Evolutionary conservation across 208 protist species (phyloP).

Genomic region (Wallacemonas sp.): DNA sequence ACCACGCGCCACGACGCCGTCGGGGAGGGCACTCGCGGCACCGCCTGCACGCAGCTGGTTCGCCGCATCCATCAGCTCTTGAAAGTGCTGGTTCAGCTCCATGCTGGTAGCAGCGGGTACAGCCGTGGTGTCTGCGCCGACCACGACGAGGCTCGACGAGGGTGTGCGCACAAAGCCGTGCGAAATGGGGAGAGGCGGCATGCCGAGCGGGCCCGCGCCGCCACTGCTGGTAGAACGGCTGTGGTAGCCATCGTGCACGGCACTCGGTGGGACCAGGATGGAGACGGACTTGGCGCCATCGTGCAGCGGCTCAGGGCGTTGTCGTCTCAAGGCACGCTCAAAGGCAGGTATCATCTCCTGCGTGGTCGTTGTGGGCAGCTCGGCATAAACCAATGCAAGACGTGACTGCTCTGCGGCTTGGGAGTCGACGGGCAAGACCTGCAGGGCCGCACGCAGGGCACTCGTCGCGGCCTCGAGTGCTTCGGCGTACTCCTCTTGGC

Average conservation of each 20-base stretch:
- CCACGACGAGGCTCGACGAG: conserved; percentile 1
- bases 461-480: conserved; percentile 54
- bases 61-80: conserved; percentile 14
- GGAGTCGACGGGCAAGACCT: conserved; percentile 21
- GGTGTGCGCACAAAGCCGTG: conserved; percentile 1
- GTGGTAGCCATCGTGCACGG: neutral
- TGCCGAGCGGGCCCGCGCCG: conserved; percentile 13
- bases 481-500: conserved; percentile 67
- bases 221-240: conserved; percentile 20
- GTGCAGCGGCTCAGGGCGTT: conserved; percentile 1
- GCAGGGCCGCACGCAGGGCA: conserved; percentile 43
- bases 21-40: no score
- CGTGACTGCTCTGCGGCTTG: conserved; percentile 26
- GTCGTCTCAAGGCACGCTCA: conserved; percentile 36
- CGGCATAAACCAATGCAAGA: conserved; percentile 60
- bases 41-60: conserved; percentile 2
- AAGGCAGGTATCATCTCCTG: conserved; percentile 56
- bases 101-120: neutral
- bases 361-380: conserved; percentile 55
- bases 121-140: neutral
- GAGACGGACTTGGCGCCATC: conserved; percentile 6
- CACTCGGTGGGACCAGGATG: conserved; percentile 8
- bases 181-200: neutral
- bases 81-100: conserved; percentile 18
- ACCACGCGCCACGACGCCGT: conserved; percentile 10